Percentiles rank a stretch among this genome's conserved stretches.
Evolutionary conservation across 2,329 filamentous ascomycete species (phyloP).

Genomic region (Verticillium zaregamsianum): DNA sequence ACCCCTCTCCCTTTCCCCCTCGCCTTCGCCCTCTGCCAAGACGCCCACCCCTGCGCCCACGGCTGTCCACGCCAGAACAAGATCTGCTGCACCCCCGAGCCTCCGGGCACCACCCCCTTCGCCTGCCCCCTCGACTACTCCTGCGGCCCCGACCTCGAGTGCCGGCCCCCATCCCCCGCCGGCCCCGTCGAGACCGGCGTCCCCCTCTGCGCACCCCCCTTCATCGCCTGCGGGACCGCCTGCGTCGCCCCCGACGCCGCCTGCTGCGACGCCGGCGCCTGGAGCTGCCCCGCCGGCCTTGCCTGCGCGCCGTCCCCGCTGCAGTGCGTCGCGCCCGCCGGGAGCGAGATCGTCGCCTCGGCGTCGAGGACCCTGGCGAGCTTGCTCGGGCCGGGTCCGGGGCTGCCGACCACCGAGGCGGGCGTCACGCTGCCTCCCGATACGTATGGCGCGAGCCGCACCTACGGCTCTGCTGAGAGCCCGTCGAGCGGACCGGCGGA

Average conservation of each 20-base stretch:
- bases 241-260: background rate
- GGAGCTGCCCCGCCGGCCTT: background rate
- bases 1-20: background rate
- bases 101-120: background rate
- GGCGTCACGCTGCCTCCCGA: background rate
- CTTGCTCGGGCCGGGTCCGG: background rate
- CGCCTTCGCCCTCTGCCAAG: background rate
- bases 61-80: background rate
- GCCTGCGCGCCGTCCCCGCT: background rate
- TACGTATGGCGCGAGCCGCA: background rate
- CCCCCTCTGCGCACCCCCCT: background rate
- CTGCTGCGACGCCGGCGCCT: conserved; percentile 2
- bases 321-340: background rate
- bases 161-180: background rate
- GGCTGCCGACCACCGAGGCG: background rate
- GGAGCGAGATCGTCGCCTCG: background rate
- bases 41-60: background rate
- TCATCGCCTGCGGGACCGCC: background rate
- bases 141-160: background rate
- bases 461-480: background rate
- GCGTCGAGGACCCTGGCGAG: background rate
- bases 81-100: background rate
- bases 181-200: background rate
- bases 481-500: background rate
- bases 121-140: background rate